Conservation (phyloP, 345 rosid genomes). For the Nasturtium officinale region DNA sequence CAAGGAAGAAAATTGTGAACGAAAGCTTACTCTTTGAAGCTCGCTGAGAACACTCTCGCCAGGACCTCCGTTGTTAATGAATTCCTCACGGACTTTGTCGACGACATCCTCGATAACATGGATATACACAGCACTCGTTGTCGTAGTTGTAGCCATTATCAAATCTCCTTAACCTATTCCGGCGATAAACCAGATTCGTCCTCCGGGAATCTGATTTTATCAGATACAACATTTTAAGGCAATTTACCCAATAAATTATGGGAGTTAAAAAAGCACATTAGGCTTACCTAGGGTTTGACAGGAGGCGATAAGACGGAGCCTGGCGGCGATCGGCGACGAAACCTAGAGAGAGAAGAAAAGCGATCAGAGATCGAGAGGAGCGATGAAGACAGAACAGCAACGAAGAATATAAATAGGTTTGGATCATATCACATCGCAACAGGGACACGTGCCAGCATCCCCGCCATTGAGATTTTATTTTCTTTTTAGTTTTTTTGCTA, state of each 20-base stretch:
- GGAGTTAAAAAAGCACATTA: too few species aligned
- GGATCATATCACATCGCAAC: conserved; percentile 68
- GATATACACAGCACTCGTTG: conserved; percentile 80
- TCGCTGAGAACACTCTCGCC: conserved; percentile 83
- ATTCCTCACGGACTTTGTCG: conserved; percentile 91
- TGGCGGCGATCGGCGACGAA: conserved; percentile 38
- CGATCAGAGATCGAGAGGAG: conserved; percentile 39
- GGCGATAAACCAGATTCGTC: background rate
- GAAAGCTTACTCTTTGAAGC: conserved; percentile 81
- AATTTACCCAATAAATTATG: background rate
- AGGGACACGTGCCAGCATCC: conserved; percentile 69
- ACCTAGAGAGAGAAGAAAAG: conserved; percentile 32
- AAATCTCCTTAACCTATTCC: conserved; percentile 7
- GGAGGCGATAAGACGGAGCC: conserved; percentile 6
- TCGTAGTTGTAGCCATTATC: conserved; percentile 61
- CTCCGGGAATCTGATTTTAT: conserved; percentile 16
- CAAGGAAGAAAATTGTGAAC: background rate
- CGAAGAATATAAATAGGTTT: conserved; percentile 97
- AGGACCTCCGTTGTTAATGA: conserved; percentile 74
- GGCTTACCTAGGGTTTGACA: conserved; percentile 37
- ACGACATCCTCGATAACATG: conserved; percentile 91
- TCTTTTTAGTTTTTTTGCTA: background rate
- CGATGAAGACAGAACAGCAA: conserved; percentile 69
- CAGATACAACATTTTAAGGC: conserved; percentile 3
- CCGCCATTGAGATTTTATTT: conserved; percentile 13